These are phyloP conservation scores for Daldinia sp. DNA, from an alignment of 2,329 filamentous ascomycete genomes.

Conservation along the genomic window DNA sequence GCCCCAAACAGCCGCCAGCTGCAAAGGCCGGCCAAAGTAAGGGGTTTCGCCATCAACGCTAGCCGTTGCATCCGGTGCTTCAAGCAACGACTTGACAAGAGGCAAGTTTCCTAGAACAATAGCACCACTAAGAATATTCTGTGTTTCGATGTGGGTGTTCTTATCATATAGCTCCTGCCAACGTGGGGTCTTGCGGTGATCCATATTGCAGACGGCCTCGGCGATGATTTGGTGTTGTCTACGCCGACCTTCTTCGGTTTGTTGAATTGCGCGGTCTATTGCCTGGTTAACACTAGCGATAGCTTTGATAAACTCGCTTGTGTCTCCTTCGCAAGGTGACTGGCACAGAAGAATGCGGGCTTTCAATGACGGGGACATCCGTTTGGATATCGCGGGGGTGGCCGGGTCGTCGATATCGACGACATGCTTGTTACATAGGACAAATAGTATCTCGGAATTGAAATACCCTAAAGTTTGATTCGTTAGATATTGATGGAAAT, in stretches of 20 bases:
- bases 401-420: not conserved
- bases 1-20: conserved; percentile 11
- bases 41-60: not conserved
- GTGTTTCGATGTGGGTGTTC: not conserved
- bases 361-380: not conserved
- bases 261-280: conserved; percentile 8
- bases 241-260: not conserved
- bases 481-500: not conserved
- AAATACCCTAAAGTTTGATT: not conserved
- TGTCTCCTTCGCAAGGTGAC: not conserved
- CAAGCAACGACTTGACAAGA: conserved; percentile 9
- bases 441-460: conserved; percentile 4
- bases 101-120: conserved; percentile 16
- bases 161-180: not conserved
- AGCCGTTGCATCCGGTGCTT: not conserved
- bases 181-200: not conserved
- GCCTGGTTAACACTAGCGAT: conserved; percentile 6
- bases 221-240: conserved; percentile 12
- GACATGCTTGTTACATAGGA: not conserved
- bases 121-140: conserved; percentile 5
- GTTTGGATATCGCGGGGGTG: not conserved
- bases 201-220: conserved; percentile 4
- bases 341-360: not conserved
- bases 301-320: not conserved
- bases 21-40: conserved; percentile 5